These are phyloP conservation scores for Talaromyces liani DNA, from an alignment of 495 filamentous ascomycete species.

Conservation along the genomic window DNA sequence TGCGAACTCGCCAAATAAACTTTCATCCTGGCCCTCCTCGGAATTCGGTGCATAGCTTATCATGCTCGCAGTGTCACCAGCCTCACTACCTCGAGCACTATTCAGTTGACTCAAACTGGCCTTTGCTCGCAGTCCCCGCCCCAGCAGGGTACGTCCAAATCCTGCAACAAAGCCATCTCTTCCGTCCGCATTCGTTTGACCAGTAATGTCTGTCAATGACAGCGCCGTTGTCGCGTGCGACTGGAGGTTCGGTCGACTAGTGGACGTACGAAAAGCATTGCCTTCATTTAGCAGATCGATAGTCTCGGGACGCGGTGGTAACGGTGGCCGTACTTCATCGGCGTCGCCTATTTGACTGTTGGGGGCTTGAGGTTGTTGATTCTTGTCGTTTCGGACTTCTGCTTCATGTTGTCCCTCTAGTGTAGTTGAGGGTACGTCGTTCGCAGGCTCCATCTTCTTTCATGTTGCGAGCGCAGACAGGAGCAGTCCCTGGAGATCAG, in stretches of 20 bases:
- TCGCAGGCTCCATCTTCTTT: slow-evolving; percentile 1
- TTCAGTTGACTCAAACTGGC: slow-evolving; percentile 40
- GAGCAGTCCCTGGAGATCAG: not conserved
- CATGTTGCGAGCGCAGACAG: not conserved
- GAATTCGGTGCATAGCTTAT: slow-evolving; percentile 73
- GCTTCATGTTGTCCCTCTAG: not conserved
- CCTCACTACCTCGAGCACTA: slow-evolving; percentile 49
- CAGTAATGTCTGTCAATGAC: slow-evolving; percentile 68
- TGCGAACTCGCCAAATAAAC: slow-evolving; percentile 66
- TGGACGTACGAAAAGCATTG: slow-evolving; percentile 16
- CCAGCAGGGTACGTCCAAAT: not conserved
- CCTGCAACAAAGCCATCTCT: not conserved
- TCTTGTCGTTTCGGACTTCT: not conserved
- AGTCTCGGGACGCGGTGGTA: slow-evolving; percentile 60
- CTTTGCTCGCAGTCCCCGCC: slow-evolving; percentile 25
- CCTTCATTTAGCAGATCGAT: slow-evolving; percentile 35
- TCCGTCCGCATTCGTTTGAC: slow-evolving; percentile 46
- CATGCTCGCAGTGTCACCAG: slow-evolving; percentile 76
- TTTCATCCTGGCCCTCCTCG: slow-evolving; percentile 70
- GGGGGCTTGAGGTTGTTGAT: not conserved
- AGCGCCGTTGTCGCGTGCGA: slow-evolving; percentile 78
- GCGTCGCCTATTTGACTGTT: slow-evolving; percentile 21
- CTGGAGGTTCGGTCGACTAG: slow-evolving; percentile 42
- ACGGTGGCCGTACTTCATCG: slow-evolving; percentile 48
- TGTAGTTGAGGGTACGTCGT: not conserved